Conservation (phyloP, 2,329 filamentous ascomycete species). For the Karstenula rhodostoma region DNA sequence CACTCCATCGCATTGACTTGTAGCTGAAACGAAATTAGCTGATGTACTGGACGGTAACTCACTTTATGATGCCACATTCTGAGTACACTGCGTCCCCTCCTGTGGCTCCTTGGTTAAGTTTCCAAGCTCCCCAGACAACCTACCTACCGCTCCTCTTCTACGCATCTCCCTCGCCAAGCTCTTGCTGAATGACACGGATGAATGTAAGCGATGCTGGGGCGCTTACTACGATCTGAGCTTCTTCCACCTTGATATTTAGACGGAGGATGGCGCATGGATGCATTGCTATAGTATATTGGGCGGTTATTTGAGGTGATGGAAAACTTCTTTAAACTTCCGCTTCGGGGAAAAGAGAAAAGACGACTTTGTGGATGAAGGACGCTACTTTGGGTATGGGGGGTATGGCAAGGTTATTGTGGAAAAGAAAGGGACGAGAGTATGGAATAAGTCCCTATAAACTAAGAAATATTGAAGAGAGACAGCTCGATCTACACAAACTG, state of each 20-base stretch:
- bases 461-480: too few relatives aligned
- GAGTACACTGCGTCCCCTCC: slow-evolving; percentile 25
- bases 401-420: slow-evolving; percentile 59
- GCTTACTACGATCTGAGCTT: slow-evolving; percentile 62
- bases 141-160: slow-evolving; percentile 52
- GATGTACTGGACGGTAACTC: too few relatives aligned
- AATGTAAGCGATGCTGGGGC: slow-evolving; percentile 50
- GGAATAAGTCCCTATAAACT: too few relatives aligned
- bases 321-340: slow-evolving; percentile 57
- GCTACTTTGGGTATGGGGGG: slow-evolving; percentile 62
- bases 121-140: slow-evolving; percentile 53
- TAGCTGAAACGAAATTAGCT: too few relatives aligned
- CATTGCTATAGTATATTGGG: slow-evolving; percentile 55
- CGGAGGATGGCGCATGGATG: slow-evolving; percentile 42
- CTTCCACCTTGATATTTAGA: slow-evolving; percentile 63
- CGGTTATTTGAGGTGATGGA: slow-evolving; percentile 57
- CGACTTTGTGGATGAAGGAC: slow-evolving; percentile 59
- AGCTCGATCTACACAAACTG: too few relatives aligned
- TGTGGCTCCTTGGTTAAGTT: slow-evolving; percentile 38
- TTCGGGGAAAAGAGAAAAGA: slow-evolving; percentile 64
- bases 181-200: slow-evolving; percentile 42
- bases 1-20: too few relatives aligned
- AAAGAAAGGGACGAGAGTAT: slow-evolving; percentile 57
- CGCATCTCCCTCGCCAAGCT: slow-evolving; percentile 53
- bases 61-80: slow-evolving; percentile 32